phyloP scores from a whole-genome alignment of 257 asterid genomes.

The Solanum etuberosum region DNA sequence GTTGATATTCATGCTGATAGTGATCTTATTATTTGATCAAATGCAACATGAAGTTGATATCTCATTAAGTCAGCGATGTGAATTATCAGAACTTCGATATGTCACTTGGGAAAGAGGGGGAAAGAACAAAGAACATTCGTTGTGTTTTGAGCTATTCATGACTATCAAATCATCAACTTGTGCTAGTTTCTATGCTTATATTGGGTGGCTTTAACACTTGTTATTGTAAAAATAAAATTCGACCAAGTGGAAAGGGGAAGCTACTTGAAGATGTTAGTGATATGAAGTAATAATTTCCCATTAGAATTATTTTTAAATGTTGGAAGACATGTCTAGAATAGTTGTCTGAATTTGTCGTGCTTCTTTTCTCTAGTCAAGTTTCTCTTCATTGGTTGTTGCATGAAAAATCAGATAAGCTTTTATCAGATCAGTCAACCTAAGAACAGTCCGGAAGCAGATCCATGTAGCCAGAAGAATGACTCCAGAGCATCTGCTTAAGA shows the following conservation, averaged over 20 bases:
- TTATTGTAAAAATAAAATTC: background rate
- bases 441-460: background rate
- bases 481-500: background rate
- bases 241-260: background rate
- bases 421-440: slow-evolving; percentile 5
- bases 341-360: background rate
- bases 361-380: background rate
- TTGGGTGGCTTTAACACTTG: background rate
- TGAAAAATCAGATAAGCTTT: background rate
- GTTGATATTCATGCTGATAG: background rate
- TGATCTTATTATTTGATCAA: background rate
- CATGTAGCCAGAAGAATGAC: background rate
- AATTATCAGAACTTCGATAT: background rate
- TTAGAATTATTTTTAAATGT: background rate
- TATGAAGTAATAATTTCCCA: background rate
- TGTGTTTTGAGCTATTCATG: background rate
- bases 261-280: background rate
- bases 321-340: background rate
- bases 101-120: background rate
- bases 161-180: background rate
- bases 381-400: background rate
- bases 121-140: background rate
- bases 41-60: background rate
- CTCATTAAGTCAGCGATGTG: background rate
- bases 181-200: background rate